Conservation (phyloP, 768 basidiomycete species). For the Russula vinacea region DNA sequence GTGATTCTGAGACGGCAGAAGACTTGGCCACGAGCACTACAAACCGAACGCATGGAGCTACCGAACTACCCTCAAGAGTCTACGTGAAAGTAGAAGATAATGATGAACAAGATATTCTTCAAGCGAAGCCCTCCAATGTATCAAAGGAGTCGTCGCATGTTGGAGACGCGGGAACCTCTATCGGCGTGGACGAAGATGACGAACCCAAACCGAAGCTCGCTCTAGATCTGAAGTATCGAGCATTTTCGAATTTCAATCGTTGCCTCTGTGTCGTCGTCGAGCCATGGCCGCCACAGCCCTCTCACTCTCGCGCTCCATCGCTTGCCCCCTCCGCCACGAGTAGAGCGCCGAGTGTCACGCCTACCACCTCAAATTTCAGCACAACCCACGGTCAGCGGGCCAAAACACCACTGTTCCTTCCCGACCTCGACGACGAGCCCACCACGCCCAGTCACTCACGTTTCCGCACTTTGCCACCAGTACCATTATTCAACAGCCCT, state of each 20-base stretch:
- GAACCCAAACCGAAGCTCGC: conserved; percentile 67
- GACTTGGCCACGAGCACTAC: background rate
- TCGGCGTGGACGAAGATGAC: conserved; percentile 57
- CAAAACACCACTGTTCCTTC: conserved; percentile 70
- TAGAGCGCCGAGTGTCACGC: conserved; percentile 38
- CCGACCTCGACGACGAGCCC: conserved; percentile 53
- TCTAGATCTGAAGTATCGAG: conserved; percentile 62
- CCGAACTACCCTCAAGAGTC: background rate
- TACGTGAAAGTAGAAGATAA: conserved; percentile 18
- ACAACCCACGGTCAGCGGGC: conserved; percentile 38
- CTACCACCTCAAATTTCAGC: conserved; percentile 35
- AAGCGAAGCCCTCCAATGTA: background rate
- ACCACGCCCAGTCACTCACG: conserved; percentile 40
- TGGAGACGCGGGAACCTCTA: conserved; percentile 39
- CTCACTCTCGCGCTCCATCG: conserved; percentile 37
- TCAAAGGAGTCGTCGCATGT: conserved; percentile 8
- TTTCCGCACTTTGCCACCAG: conserved; percentile 38
- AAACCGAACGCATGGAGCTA: background rate
- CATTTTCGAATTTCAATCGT: conserved; percentile 65
- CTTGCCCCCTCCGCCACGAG: conserved; percentile 34
- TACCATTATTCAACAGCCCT: conserved; percentile 44
- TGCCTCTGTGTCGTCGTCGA: conserved; percentile 83
- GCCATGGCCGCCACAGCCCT: conserved; percentile 62
- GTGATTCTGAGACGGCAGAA: conserved; percentile 5
- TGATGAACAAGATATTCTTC: conserved; percentile 11